These are phyloP conservation scores for Persicaria tinctoria DNA, from an alignment of 148 eudicot species.

Conservation along the genomic window DNA sequence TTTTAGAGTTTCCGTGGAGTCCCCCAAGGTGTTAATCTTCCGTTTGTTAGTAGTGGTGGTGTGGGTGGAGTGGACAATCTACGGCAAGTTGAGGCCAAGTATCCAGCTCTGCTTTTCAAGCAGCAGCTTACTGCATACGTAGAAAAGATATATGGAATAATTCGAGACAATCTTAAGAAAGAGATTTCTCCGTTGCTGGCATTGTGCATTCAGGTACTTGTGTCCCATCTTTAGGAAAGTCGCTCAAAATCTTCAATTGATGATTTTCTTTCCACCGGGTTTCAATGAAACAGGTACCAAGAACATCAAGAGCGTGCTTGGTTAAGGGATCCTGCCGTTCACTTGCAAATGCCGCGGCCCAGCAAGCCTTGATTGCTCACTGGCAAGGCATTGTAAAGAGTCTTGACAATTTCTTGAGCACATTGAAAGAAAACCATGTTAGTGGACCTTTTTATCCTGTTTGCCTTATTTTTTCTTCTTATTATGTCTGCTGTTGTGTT, in stretches of 20 bases:
- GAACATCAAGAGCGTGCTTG: constrained; percentile 94
- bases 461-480: background rate
- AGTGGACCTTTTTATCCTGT: constrained; percentile 24
- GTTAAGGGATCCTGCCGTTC: constrained; percentile 92
- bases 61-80: constrained; percentile 57
- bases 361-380: constrained; percentile 90
- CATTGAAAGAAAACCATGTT: constrained; percentile 79
- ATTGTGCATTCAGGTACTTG: constrained; percentile 79
- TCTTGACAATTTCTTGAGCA: constrained; percentile 69
- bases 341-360: constrained; percentile 69
- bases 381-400: constrained; percentile 97
- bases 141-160: constrained; percentile 90
- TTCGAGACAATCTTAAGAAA: constrained; percentile 90
- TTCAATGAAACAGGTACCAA: constrained; percentile 59
- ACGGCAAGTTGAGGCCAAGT: constrained; percentile 96
- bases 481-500: background rate
- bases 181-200: constrained; percentile 96
- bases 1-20: constrained; percentile 81
- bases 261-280: background rate
- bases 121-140: constrained; percentile 96
- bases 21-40: constrained; percentile 65
- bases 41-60: constrained; percentile 60
- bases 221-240: background rate
- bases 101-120: constrained; percentile 97
- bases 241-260: background rate